Evolutionary conservation across 2,329 filamentous ascomycete genomes (phyloP).

Genomic region (Alternaria rosae): DNA sequence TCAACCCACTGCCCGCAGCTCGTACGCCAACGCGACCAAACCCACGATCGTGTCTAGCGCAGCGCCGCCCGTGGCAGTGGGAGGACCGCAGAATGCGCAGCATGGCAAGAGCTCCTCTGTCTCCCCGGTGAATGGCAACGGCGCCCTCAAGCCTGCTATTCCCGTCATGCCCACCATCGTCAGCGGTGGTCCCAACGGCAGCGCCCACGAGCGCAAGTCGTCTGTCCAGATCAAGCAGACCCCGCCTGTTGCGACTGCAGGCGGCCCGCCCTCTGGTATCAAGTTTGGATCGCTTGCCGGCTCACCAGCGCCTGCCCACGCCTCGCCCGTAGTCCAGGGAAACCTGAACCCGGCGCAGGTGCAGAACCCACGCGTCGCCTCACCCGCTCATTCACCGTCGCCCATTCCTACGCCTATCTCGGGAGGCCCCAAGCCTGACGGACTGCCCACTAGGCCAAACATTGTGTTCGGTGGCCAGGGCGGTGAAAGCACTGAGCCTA

Average conservation of each 20-base stretch:
- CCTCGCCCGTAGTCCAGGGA: slow-evolving; percentile 71
- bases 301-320: slow-evolving; percentile 69
- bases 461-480: slow-evolving; percentile 83
- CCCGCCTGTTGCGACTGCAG: slow-evolving; percentile 59
- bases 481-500: slow-evolving; percentile 70
- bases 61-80: slow-evolving; percentile 61
- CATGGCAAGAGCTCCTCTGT: slow-evolving; percentile 56
- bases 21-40: slow-evolving; percentile 69
- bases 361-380: slow-evolving; percentile 75
- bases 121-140: slow-evolving; percentile 86
- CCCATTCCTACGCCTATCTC: slow-evolving; percentile 92
- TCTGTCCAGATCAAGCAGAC: slow-evolving; percentile 92
- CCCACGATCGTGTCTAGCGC: slow-evolving; percentile 59
- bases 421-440: slow-evolving; percentile 81
- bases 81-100: slow-evolving; percentile 62
- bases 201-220: slow-evolving; percentile 80
- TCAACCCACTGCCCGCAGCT: slow-evolving; percentile 62
- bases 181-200: slow-evolving; percentile 74
- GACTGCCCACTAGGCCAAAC: slow-evolving; percentile 73
- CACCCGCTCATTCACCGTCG: slow-evolving; percentile 86
- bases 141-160: slow-evolving; percentile 48
- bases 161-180: slow-evolving; percentile 64
- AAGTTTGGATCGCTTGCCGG: slow-evolving; percentile 80
- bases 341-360: slow-evolving; percentile 59
- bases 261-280: slow-evolving; percentile 64